phyloP scores from a whole-genome alignment of 2,329 filamentous ascomycete species.

The Nemania sp. region DNA sequence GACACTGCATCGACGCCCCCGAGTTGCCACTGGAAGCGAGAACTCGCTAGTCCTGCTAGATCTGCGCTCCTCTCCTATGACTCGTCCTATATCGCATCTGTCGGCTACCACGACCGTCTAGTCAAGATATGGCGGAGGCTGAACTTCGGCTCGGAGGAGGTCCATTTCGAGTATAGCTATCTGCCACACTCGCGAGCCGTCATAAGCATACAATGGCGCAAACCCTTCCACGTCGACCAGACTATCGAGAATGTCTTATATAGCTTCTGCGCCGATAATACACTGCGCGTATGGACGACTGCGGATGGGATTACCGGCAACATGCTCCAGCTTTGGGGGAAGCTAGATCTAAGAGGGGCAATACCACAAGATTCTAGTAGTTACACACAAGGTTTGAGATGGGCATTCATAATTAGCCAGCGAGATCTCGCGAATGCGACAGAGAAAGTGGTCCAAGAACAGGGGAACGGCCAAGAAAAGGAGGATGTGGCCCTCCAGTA shows the following conservation, averaged over 20 bases:
- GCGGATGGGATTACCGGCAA: conserved; percentile 78
- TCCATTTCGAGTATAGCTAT: conserved; percentile 91
- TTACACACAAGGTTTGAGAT: conserved; percentile 61
- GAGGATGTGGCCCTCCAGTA: conserved; percentile 83
- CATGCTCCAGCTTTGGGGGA: conserved; percentile 81
- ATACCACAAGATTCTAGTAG: conserved; percentile 63
- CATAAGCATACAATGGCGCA: conserved; percentile 88
- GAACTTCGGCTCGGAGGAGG: conserved; percentile 84
- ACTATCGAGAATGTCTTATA: conserved; percentile 89
- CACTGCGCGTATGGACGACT: conserved; percentile 85
- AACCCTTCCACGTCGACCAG: conserved; percentile 80
- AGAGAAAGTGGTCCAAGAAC: conserved; percentile 76
- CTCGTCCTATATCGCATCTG: conserved; percentile 85
- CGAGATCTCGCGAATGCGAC: conserved; percentile 82
- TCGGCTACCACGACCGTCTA: conserved; percentile 81
- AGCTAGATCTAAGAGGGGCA: conserved; percentile 79
- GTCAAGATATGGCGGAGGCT: conserved; percentile 94
- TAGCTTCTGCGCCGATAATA: conserved; percentile 84
- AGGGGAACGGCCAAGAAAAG: conserved; percentile 66
- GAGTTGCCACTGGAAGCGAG: conserved; percentile 77
- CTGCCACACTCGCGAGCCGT: conserved; percentile 85
- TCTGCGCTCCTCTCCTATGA: conserved; percentile 86
- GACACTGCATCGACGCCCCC: conserved; percentile 60
- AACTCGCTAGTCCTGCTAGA: conserved; percentile 78
- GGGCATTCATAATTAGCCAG: conserved; percentile 85